Percentiles rank a stretch among this genome's conserved stretches.
Evolutionary conservation across 805 yeast genomes (phyloP).

Genomic region (Nakazawaea ambrosiae): DNA sequence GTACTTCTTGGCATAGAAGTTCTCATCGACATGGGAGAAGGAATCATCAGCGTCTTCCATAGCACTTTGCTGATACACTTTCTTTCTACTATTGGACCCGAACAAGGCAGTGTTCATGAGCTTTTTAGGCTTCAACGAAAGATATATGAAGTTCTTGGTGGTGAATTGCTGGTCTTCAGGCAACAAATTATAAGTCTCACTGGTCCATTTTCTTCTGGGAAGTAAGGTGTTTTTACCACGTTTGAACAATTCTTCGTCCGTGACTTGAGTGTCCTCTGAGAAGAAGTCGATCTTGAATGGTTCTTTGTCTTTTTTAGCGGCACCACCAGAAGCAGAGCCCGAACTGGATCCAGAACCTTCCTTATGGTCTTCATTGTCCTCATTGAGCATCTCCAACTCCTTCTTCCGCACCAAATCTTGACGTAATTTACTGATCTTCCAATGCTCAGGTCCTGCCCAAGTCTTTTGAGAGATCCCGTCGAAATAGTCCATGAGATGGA

Average conservation of each 20-base stretch:
- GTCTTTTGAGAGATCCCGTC: slow-evolving; percentile 62
- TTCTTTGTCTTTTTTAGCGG: slow-evolving; percentile 23
- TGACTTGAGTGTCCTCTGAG: slow-evolving; percentile 17
- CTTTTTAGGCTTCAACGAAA: slow-evolving; percentile 37
- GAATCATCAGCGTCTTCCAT: slow-evolving; percentile 21
- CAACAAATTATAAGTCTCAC: slow-evolving; percentile 22
- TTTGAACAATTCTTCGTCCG: slow-evolving; percentile 21
- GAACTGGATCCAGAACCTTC: too few species aligned
- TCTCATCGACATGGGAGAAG: slow-evolving; percentile 32
- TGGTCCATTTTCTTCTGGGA: slow-evolving; percentile 16
- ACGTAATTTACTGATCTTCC: slow-evolving; percentile 70
- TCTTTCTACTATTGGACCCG: slow-evolving; percentile 16
- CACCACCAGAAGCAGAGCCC: too few species aligned
- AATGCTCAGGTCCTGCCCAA: slow-evolving; percentile 93
- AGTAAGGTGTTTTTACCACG: slow-evolving; percentile 18
- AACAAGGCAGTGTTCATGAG: slow-evolving; percentile 21
- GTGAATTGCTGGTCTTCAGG: slow-evolving; percentile 47
- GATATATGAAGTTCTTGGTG: slow-evolving; percentile 37
- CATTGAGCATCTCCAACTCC: neutral
- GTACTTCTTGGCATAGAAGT: slow-evolving; percentile 43
- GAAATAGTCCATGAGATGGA: slow-evolving; percentile 61
- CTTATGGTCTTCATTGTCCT: slow-evolving; percentile 5
- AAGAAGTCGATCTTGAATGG: slow-evolving; percentile 21
- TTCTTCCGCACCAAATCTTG: slow-evolving; percentile 17
- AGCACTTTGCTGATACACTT: slow-evolving; percentile 1